Percentiles rank a stretch among this genome's conserved stretches.
phyloP scores from a whole-genome alignment of 1,284 basidiomycete genomes.

The Ganoderma leucocontextum region DNA sequence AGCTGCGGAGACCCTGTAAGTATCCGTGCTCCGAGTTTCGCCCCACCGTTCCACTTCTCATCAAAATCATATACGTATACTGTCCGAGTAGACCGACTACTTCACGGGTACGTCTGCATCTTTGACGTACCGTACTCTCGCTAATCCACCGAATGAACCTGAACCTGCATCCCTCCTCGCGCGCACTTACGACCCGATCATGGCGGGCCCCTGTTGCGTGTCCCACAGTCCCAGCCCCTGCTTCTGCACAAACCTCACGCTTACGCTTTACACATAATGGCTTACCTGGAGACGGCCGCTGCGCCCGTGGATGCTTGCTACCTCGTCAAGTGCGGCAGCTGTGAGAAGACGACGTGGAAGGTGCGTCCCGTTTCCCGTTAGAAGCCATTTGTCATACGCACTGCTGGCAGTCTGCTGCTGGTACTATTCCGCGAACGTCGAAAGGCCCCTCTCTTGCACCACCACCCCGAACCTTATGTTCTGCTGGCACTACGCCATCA shows the following conservation, averaged over 20 bases:
- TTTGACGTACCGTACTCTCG: slow-evolving; percentile 1
- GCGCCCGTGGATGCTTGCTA: slow-evolving; percentile 63
- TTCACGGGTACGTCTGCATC: background rate
- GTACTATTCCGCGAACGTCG: background rate
- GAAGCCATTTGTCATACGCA: slow-evolving; percentile 4
- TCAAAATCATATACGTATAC: background rate
- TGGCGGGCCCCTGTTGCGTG: background rate
- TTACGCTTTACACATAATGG: slow-evolving; percentile 31
- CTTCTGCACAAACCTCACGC: background rate
- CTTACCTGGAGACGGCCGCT: slow-evolving; percentile 33
- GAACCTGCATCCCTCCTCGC: background rate
- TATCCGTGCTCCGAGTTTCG: background rate
- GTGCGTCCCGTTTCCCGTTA: slow-evolving; percentile 50
- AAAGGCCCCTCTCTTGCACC: slow-evolving; percentile 5
- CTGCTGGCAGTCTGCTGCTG: no score
- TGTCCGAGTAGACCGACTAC: no score
- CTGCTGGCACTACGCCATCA: background rate
- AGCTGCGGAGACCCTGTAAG: background rate
- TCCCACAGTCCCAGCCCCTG: background rate
- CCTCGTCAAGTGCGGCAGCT: slow-evolving; percentile 64
- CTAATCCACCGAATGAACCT: background rate
- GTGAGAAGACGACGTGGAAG: slow-evolving; percentile 79
- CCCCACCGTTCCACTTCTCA: background rate
- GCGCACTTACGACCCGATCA: slow-evolving; percentile 7
- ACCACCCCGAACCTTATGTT: slow-evolving; percentile 10